These are phyloP conservation scores for Auricularia sp. DNA, from an alignment of 768 basidiomycete genomes.

Conservation along the genomic window DNA sequence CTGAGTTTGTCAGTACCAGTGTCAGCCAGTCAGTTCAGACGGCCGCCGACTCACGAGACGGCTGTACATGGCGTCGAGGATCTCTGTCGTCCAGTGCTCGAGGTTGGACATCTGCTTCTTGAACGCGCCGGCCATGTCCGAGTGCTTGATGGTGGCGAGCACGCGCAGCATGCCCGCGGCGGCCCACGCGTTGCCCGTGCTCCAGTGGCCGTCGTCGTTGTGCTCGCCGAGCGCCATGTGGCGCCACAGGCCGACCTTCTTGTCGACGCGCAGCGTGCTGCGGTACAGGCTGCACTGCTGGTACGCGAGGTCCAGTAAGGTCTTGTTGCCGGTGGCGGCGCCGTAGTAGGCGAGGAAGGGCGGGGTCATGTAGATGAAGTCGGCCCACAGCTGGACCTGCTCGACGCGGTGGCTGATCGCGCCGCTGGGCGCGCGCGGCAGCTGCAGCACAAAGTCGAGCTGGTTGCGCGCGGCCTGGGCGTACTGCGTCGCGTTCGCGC, in stretches of 20 bases:
- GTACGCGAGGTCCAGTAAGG: conserved; percentile 54
- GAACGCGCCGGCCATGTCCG: conserved; percentile 41
- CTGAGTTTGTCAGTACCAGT: neutral
- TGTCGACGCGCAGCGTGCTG: conserved; percentile 43
- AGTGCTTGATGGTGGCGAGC: conserved; percentile 58
- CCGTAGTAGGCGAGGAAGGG: conserved; percentile 85
- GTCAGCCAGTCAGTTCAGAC: too few relatives aligned
- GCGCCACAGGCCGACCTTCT: conserved; percentile 48
- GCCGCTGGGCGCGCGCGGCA: conserved; percentile 56
- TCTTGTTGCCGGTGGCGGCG: conserved; percentile 43
- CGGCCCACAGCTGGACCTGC: conserved; percentile 70
- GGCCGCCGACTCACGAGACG: conserved; percentile 36
- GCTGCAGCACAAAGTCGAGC: conserved; percentile 46
- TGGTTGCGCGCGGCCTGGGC: conserved; percentile 56
- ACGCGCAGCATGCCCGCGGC: conserved; percentile 83
- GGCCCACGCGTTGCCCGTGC: conserved; percentile 77
- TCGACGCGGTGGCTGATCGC: conserved; percentile 70
- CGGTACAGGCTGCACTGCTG: conserved; percentile 67
- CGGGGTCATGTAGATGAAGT: conserved; percentile 78
- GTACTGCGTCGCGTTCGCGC: conserved; percentile 36
- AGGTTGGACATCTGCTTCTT: conserved; percentile 48
- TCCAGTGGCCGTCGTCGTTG: conserved; percentile 64
- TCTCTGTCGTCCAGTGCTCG: conserved; percentile 56
- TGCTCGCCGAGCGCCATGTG: conserved; percentile 58
- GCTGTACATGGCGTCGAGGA: conserved; percentile 61